Evolutionary conservation across 305 asterid species (phyloP), one percentile per base, ranked within the genome.

Genomic region (Plantago coronopus): DNA sequence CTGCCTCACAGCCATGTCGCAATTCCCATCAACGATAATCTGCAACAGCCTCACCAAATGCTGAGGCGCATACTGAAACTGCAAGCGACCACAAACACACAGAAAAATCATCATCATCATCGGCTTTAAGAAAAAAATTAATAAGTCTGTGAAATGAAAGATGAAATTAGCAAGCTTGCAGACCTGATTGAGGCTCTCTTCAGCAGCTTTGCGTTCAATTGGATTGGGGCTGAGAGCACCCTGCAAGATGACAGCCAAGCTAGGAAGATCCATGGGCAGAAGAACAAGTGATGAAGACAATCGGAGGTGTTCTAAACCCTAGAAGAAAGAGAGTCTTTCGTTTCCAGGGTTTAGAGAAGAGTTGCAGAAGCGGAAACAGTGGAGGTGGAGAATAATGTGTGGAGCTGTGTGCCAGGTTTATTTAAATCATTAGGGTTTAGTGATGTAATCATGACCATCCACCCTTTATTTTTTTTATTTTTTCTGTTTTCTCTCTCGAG

Each of bases 21-120:
- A 76, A 48, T 74, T 83, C 48, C 74, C 95, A 60, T 87, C 97
- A 0, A 94, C 93, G 46, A 90, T 84, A 60, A 94, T 90, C 86
- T 94, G 99, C 84, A 94, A 72, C 75, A 94, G 78, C 82, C 99
- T 94, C 78, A 94, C 95, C 74, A 94, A 73, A 79, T 94, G 99
- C 79, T 86, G 96, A 7, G 95, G 97, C 11, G 91, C 78, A 70
- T 65, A 77, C 67, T 94, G 95, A 74, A 76, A 78, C 99, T 94
- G 95, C 81, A 81, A 21, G 17, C 54, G 46, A 11, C 62, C 15
- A 62, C 1, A 69, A 57, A 13, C 62, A 54, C 48, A 66, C 57
- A 46, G 48, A 37, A 61, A 57, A 27, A 14, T 23, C 20, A 15
- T 7, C 5, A 54, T 57, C 62, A 61, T 42, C 4, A 15, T 17